phyloP scores from a whole-genome alignment of 306 rosid genomes.

The Dalbergia cochinchinensis region DNA sequence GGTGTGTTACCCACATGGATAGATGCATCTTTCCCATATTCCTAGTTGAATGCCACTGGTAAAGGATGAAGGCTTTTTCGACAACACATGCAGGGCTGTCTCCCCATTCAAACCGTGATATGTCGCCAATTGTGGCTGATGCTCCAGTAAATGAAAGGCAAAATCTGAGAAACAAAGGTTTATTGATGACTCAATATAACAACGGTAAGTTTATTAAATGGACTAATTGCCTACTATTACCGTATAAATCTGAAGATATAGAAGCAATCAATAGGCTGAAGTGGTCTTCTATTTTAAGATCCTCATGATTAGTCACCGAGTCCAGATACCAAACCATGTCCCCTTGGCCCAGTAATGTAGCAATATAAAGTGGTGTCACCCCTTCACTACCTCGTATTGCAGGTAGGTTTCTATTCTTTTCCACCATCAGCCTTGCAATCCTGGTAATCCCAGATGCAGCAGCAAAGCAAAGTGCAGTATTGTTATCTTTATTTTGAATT shows the following conservation, averaged over 20 bases:
- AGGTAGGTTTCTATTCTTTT: conserved; percentile 19
- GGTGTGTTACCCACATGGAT: conserved; percentile 33
- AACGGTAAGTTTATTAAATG: neutral
- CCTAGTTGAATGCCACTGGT: conserved; percentile 34
- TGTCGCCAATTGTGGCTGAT: conserved; percentile 21
- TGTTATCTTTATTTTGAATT: conserved; percentile 35
- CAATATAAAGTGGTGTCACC: conserved; percentile 35
- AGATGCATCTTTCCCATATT: conserved; percentile 39
- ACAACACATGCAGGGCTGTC: conserved; percentile 34
- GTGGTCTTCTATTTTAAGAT: conserved; percentile 26
- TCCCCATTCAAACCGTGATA: conserved; percentile 37
- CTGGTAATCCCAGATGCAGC: conserved; percentile 33
- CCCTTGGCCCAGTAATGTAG: conserved; percentile 31
- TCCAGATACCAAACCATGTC: conserved; percentile 38
- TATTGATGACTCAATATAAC: neutral
- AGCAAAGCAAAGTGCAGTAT: conserved; percentile 37
- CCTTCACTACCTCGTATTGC: conserved; percentile 33
- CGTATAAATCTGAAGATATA: conserved; percentile 28
- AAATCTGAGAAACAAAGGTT: conserved; percentile 34
- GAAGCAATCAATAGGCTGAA: conserved; percentile 25
- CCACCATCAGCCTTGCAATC: conserved; percentile 32
- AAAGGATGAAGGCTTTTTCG: conserved; percentile 36
- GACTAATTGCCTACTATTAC: neutral
- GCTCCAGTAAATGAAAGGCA: conserved; percentile 23
- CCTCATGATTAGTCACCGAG: conserved; percentile 19